Base-by-base conservation (phyloP, 2,329 filamentous ascomycete genomes). In the Fusarium sterilihyphosum region DNA sequence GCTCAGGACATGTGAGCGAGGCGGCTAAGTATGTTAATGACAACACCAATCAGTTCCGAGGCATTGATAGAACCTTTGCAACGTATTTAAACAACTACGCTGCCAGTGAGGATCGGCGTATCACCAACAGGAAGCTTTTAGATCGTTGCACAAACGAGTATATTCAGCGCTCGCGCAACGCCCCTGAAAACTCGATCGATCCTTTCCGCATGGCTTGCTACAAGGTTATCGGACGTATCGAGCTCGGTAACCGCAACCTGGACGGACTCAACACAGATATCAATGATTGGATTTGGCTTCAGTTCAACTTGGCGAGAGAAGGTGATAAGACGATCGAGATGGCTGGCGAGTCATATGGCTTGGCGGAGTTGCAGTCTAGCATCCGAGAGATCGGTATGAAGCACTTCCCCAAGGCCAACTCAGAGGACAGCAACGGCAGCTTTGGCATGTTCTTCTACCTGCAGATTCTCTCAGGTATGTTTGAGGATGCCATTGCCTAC, bases 201-300 rank as follows among this genome's bases (percentile, higher is more conserved):
- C 96, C 96, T 33, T 99, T 97, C 85, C 92, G 95, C 61, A 95
- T 98, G 91, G 95, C 96, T 54, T 98, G 96, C 82, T 98, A 98
- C 88, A 98, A 99, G 87, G 92, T 99, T 71, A 93, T 99, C 77
- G 96, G 97, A 52, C 94, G 91, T 52, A 92, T 91, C 76, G 91
- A 92, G 78, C 84, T 93, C 33, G 86, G 85, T 79, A 91, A 91
- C 82, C 89, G 91, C 72, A 90, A 87, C 75, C 82, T 93, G 37
- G 90, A 92, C 31, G 88, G 88, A 52, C 83, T 93, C 41, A 89
- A 89, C 77, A 90, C 88, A 20, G 89, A 91, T 66, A 89, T 92
- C 67, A 89, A 92, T 78, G 91, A 93, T 82, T 93, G 90, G 89
- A 88, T 92, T 79, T 93, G 91, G 91, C 86, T 93, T 64, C 91